Conservation (phyloP, 1,284 basidiomycete species). For the Ganoderma boninense region DNA sequence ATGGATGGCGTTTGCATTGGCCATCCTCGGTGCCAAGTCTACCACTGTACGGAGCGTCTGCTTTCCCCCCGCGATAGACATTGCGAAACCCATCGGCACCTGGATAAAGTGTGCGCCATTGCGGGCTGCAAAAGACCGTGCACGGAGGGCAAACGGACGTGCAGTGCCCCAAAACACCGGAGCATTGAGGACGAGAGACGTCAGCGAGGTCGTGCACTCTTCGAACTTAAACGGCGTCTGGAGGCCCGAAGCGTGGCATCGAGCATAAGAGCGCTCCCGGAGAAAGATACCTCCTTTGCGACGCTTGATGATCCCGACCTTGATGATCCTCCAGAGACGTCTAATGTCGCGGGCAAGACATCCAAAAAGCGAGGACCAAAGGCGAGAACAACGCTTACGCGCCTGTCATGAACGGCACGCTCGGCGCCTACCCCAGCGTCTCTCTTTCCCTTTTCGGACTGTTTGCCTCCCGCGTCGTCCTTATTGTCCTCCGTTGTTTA, state of each 20-base stretch:
- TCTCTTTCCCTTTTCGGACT: too few species aligned
- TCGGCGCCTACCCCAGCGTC: too few species aligned
- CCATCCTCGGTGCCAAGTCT: conserved; percentile 44
- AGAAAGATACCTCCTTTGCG: neutral
- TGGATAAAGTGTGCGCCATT: neutral
- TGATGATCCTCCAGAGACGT: neutral
- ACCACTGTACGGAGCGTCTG: conserved; percentile 30
- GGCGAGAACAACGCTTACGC: conserved; percentile 27
- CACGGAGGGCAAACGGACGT: neutral
- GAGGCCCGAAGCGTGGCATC: neutral
- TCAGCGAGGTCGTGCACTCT: neutral
- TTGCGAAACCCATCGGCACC: neutral
- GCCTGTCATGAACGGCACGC: too few species aligned
- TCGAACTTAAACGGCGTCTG: neutral
- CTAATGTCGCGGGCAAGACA: neutral
- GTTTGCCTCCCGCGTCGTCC: too few species aligned
- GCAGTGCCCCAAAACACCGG: neutral
- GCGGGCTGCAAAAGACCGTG: neutral
- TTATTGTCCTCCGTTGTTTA: too few species aligned
- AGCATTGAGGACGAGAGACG: neutral
- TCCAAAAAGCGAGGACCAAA: neutral
- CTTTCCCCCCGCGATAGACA: conserved; percentile 26
- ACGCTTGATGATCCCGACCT: neutral
- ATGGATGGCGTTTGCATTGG: conserved; percentile 44
- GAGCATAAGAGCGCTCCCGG: neutral